These are phyloP conservation scores for Pythium monospermum DNA, from an alignment of 352 stramenopile genomes.

Conservation along the genomic window DNA sequence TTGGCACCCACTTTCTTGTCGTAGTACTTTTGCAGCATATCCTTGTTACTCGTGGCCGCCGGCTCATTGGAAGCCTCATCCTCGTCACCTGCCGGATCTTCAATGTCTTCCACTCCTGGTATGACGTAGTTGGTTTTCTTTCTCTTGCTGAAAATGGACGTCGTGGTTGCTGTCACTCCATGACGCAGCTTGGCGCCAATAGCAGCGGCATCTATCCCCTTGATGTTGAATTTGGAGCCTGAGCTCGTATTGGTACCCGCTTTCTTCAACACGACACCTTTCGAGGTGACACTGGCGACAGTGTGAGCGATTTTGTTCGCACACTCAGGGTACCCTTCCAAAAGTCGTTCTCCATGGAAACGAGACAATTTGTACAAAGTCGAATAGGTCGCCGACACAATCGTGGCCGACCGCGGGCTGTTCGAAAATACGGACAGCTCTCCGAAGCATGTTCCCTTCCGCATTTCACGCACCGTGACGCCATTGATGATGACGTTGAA, in stretches of 20 bases:
- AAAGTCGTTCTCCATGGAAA: constrained; percentile 49
- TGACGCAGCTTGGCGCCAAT: constrained; percentile 8
- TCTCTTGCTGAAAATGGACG: constrained; percentile 3
- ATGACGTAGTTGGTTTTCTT: constrained; percentile 19
- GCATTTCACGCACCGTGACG: constrained; percentile 59
- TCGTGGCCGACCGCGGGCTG: constrained; percentile 41
- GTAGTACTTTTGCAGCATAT: constrained; percentile 18
- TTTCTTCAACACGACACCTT: background rate
- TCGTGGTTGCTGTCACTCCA: background rate
- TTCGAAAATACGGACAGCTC: constrained; percentile 69
- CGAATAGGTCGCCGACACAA: constrained; percentile 58
- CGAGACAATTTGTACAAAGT: constrained; percentile 67
- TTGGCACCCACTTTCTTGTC: constrained; percentile 7
- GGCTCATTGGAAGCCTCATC: background rate
- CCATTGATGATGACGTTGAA: constrained; percentile 52
- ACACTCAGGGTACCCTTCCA: constrained; percentile 48
- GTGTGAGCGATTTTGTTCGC: constrained; percentile 26
- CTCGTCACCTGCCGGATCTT: background rate
- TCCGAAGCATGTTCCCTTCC: constrained; percentile 66
- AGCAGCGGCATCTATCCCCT: constrained; percentile 4
- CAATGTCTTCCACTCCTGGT: constrained; percentile 3
- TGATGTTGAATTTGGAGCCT: constrained; percentile 16
- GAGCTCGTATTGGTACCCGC: background rate
- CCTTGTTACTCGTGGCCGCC: constrained; percentile 2
- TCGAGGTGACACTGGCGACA: constrained; percentile 17